Evolutionary conservation across 106 monocot species (phyloP).

Genomic region (Triglochin maritima): DNA sequence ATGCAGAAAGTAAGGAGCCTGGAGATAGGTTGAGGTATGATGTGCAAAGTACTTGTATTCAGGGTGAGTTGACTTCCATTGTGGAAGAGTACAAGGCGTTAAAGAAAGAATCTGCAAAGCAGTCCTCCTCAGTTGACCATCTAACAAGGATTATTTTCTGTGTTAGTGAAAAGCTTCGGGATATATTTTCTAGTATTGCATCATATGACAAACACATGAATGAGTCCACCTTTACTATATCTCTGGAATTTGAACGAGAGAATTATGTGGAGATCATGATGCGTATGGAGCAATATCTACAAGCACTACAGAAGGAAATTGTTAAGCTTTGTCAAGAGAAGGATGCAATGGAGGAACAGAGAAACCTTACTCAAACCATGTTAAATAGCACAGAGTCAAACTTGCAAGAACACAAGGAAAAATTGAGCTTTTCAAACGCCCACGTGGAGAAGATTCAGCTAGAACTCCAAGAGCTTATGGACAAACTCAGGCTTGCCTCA

Average conservation of each 20-base stretch:
- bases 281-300: slow-evolving; percentile 37
- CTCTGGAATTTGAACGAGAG: slow-evolving; percentile 20
- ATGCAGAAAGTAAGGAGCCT: slow-evolving; percentile 38
- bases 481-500: slow-evolving; percentile 38
- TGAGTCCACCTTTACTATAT: slow-evolving; percentile 13
- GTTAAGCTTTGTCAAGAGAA: slow-evolving; percentile 36
- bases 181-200: slow-evolving; percentile 21
- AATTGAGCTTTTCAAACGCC: slow-evolving; percentile 38
- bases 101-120: slow-evolving; percentile 31
- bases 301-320: slow-evolving; percentile 23
- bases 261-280: slow-evolving; percentile 23
- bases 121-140: slow-evolving; percentile 29
- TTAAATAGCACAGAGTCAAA: slow-evolving; percentile 31
- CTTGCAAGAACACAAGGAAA: slow-evolving; percentile 27
- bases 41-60: slow-evolving; percentile 28
- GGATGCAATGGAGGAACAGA: slow-evolving; percentile 30
- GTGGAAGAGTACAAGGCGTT: slow-evolving; percentile 30
- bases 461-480: slow-evolving; percentile 38
- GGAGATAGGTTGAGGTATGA: slow-evolving; percentile 47
- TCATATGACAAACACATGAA: slow-evolving; percentile 24
- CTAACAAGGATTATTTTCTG: slow-evolving; percentile 22
- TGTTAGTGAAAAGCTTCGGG: slow-evolving; percentile 32
- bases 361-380: slow-evolving; percentile 19
- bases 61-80: slow-evolving; percentile 22
- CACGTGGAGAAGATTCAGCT: slow-evolving; percentile 31